A percentile compares a stretch with the other conserved stretches of the same genome.
Evolutionary conservation across 2,329 filamentous ascomycete species (phyloP).

Genomic region (Trichothecium roseum): DNA sequence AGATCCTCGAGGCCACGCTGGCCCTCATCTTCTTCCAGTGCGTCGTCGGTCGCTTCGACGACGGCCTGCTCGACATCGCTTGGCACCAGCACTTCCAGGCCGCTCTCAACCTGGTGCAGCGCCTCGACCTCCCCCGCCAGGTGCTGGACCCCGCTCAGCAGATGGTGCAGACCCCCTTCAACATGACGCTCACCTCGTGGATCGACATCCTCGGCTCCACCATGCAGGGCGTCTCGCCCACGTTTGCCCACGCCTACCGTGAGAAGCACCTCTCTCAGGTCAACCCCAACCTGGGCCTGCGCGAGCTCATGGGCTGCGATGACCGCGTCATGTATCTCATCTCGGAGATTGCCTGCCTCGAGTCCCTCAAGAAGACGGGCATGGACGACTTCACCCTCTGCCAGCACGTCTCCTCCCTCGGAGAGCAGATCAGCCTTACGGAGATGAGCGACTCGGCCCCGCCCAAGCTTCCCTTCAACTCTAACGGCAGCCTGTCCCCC

Average conservation of each 20-base stretch:
- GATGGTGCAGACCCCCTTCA: slow-evolving; percentile 63
- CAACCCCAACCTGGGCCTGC: slow-evolving; percentile 59
- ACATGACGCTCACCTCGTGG: slow-evolving; percentile 90
- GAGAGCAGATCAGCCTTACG: slow-evolving; percentile 73
- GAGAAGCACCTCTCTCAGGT: slow-evolving; percentile 72
- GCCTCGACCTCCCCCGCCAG: slow-evolving; percentile 65
- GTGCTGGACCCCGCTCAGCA: slow-evolving; percentile 49
- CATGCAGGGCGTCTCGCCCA: slow-evolving; percentile 76
- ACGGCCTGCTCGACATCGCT: slow-evolving; percentile 79
- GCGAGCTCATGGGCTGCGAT: slow-evolving; percentile 94
- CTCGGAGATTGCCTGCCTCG: slow-evolving; percentile 92
- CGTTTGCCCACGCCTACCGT: slow-evolving; percentile 90
- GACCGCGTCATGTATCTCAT: slow-evolving; percentile 97
- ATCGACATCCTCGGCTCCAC: slow-evolving; percentile 94
- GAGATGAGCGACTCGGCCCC: slow-evolving; percentile 53
- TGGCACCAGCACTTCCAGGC: slow-evolving; percentile 98
- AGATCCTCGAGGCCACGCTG: slow-evolving; percentile 85
- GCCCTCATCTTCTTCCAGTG: slow-evolving; percentile 96
- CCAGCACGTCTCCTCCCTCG: slow-evolving; percentile 80
- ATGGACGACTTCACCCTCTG: slow-evolving; percentile 82
- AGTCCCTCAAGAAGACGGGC: slow-evolving; percentile 72
- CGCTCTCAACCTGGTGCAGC: slow-evolving; percentile 73
- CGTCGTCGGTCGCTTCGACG: slow-evolving; percentile 76
- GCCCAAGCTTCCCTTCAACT: slow-evolving; percentile 51
- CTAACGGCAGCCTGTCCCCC: slow-evolving; percentile 66